Conservation (phyloP, 331 rosid species). For the Spiraea crenata region DNA sequence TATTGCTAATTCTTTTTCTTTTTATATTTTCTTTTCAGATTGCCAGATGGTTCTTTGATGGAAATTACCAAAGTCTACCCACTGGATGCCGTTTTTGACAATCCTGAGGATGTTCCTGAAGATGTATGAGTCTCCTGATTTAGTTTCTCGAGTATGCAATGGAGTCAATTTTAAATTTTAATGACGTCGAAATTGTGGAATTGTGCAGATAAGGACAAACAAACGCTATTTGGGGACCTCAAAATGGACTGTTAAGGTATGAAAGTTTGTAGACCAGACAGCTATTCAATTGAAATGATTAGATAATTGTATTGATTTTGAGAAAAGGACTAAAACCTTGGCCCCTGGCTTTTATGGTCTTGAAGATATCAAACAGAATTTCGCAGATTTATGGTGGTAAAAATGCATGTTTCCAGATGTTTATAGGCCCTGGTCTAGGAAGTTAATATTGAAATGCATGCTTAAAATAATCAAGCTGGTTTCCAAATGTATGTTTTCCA, state of each 20-base stretch:
- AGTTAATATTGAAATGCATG: neutral
- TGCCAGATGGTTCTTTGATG: slow-evolving; percentile 86
- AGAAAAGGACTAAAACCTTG: neutral
- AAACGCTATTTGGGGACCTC: slow-evolving; percentile 84
- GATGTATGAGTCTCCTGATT: slow-evolving; percentile 53
- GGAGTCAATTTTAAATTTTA: neutral
- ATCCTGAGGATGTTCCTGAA: slow-evolving; percentile 79
- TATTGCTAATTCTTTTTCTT: neutral
- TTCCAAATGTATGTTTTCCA: neutral
- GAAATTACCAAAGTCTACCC: slow-evolving; percentile 89
- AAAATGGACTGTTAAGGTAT: slow-evolving; percentile 90
- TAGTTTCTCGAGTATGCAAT: neutral
- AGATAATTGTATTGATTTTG: neutral
- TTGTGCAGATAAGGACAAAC: slow-evolving; percentile 63
- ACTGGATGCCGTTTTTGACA: slow-evolving; percentile 87
- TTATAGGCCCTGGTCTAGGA: neutral
- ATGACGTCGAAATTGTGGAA: slow-evolving; percentile 1
- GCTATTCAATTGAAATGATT: neutral
- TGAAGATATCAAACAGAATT: neutral
- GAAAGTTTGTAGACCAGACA: neutral
- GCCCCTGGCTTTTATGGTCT: neutral
- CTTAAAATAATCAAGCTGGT: slow-evolving; percentile 5
- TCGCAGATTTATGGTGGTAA: neutral
- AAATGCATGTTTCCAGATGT: neutral
- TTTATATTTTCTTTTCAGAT: slow-evolving; percentile 40